Conservation (phyloP, 169 alveolate species). For the Plasmodium gaboni region DNA sequence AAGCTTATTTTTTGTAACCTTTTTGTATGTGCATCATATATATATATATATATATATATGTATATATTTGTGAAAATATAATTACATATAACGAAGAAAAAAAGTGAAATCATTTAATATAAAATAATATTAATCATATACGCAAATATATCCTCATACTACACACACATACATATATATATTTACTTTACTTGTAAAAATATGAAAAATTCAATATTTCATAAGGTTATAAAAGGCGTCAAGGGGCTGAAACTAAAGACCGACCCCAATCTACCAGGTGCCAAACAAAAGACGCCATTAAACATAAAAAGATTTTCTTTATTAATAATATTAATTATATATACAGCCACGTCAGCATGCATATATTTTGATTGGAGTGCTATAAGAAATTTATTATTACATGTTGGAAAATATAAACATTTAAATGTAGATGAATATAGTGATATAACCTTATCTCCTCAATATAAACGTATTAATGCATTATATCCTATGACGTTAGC, state of each 20-base stretch:
- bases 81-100: too few relatives aligned
- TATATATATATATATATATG: too few relatives aligned
- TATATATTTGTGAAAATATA: too few relatives aligned
- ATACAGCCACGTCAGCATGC: conserved; percentile 57
- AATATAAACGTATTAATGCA: conserved; percentile 58
- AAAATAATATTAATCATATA: too few relatives aligned
- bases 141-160: too few relatives aligned
- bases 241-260: conserved; percentile 36
- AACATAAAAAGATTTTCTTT: conserved; percentile 30
- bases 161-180: background rate
- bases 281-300: conserved; percentile 67
- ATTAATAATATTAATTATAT: conserved; percentile 33
- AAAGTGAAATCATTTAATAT: too few relatives aligned
- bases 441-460: conserved; percentile 59
- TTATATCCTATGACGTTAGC: conserved; percentile 60
- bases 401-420: conserved; percentile 49
- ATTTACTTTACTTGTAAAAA: too few relatives aligned
- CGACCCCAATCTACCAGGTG: conserved; percentile 66
- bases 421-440: conserved; percentile 13
- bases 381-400: conserved; percentile 29
- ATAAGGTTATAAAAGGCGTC: background rate
- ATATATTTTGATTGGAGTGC: conserved; percentile 74
- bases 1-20: too few relatives aligned
- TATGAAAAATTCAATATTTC: conserved; percentile 6
- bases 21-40: too few relatives aligned